phyloP scores from a whole-genome alignment of 148 eudicot genomes.

The Camellia lanceoleosa region DNA sequence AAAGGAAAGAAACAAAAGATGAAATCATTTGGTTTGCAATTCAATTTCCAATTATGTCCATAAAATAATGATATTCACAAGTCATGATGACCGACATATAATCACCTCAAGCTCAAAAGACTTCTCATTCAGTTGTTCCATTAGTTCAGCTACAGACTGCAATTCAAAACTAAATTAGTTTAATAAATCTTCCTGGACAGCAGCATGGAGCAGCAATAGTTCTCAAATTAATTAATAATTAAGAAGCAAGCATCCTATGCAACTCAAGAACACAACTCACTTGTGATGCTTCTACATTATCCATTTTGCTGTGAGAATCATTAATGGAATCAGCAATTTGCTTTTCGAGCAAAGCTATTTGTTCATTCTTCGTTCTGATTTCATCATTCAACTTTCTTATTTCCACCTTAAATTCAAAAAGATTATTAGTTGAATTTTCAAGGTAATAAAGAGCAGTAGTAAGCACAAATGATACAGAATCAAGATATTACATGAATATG shows the following conservation, averaged over 20 bases:
- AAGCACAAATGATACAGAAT: conserved; percentile 7
- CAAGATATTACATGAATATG: conserved; percentile 52
- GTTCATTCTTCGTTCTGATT: conserved; percentile 61
- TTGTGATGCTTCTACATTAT: conserved; percentile 55
- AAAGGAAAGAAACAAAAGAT: not conserved
- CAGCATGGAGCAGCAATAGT: conserved; percentile 5
- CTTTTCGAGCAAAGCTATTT: conserved; percentile 71
- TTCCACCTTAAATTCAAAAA: conserved; percentile 51
- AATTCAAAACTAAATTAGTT: conserved; percentile 13
- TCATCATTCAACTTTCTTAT: conserved; percentile 72
- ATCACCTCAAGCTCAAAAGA: conserved; percentile 95
- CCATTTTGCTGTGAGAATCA: conserved; percentile 46
- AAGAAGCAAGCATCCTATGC: conserved; percentile 5
- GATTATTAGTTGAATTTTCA: conserved; percentile 16
- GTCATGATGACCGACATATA: not conserved
- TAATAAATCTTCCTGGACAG: not conserved
- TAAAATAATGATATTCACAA: not conserved
- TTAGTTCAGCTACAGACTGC: conserved; percentile 77
- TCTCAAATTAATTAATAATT: not conserved
- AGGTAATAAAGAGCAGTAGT: conserved; percentile 14
- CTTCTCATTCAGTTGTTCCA: conserved; percentile 82
- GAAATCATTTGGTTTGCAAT: not conserved
- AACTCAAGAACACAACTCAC: conserved; percentile 36
- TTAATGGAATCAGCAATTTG: conserved; percentile 58
- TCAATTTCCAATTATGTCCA: conserved; percentile 1